Evolutionary conservation across 495 filamentous ascomycete genomes (phyloP).

Genomic region (Annulohypoxylon stygium): DNA sequence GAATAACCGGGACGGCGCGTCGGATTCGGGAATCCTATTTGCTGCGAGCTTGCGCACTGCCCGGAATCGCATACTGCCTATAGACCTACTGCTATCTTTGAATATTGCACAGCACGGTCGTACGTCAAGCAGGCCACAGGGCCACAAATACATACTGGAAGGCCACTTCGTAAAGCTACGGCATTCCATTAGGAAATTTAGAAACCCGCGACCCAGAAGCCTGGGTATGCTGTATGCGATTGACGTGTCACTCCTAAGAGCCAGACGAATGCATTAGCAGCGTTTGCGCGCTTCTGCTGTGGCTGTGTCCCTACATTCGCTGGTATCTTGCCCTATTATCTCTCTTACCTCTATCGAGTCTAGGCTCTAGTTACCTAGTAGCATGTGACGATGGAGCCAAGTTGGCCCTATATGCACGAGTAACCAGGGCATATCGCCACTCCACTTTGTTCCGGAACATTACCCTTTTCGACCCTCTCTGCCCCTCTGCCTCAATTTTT

Average conservation of each 20-base stretch:
- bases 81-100: slow-evolving; percentile 21
- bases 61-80: slow-evolving; percentile 18
- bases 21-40: slow-evolving; percentile 24
- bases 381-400: slow-evolving; percentile 39
- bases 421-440: slow-evolving; percentile 25
- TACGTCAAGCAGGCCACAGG: slow-evolving; percentile 34
- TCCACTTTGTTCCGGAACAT: slow-evolving; percentile 50
- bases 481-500: slow-evolving; percentile 19
- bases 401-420: slow-evolving; percentile 11
- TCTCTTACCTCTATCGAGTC: slow-evolving; percentile 27
- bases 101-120: slow-evolving; percentile 34
- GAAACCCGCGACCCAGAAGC: slow-evolving; percentile 47
- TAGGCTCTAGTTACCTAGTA: slow-evolving; percentile 20
- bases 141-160: slow-evolving; percentile 26
- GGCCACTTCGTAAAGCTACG: slow-evolving; percentile 19
- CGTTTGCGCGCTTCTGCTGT: slow-evolving; percentile 34
- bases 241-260: slow-evolving; percentile 45
- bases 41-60: slow-evolving; percentile 38
- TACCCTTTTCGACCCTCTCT: slow-evolving; percentile 37
- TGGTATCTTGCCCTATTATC: slow-evolving; percentile 28
- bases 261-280: slow-evolving; percentile 39
- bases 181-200: slow-evolving; percentile 32
- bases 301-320: slow-evolving; percentile 30
- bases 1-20: slow-evolving; percentile 23
- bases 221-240: slow-evolving; percentile 45